These are phyloP conservation scores for Solanum peruvianum DNA, from an alignment of 257 asterid species.

Conservation along the genomic window DNA sequence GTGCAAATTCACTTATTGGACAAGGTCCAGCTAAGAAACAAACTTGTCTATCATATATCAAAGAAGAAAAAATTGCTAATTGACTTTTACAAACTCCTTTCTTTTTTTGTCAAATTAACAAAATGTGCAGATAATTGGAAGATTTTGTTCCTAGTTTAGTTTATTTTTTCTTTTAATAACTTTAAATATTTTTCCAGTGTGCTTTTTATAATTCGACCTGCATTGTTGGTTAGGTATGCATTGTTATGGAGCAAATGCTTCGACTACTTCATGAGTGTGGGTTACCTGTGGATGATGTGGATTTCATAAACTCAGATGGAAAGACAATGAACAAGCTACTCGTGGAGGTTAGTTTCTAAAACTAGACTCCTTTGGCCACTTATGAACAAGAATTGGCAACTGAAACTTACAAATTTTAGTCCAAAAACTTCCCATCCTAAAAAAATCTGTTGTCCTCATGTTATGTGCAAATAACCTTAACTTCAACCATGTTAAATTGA, in stretches of 20 bases:
- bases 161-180: neutral
- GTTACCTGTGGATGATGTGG: slow-evolving; percentile 74
- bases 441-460: neutral
- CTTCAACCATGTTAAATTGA: neutral
- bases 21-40: neutral
- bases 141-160: neutral
- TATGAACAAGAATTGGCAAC: neutral
- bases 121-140: neutral
- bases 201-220: neutral
- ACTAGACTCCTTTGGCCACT: neutral
- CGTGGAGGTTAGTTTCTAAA: slow-evolving; percentile 50
- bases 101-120: neutral
- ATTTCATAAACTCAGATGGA: slow-evolving; percentile 88
- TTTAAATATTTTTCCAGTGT: neutral
- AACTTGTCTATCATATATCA: neutral
- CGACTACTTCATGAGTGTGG: slow-evolving; percentile 91
- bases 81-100: neutral
- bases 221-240: slow-evolving; percentile 42
- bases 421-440: neutral
- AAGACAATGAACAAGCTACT: slow-evolving; percentile 77
- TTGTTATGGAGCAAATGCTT: slow-evolving; percentile 93
- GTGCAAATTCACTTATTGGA: neutral
- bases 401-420: neutral
- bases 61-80: neutral
- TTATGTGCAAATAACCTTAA: neutral